Evolutionary conservation across 306 rosid species (phyloP).

Genomic region (Glycine tomentella): DNA sequence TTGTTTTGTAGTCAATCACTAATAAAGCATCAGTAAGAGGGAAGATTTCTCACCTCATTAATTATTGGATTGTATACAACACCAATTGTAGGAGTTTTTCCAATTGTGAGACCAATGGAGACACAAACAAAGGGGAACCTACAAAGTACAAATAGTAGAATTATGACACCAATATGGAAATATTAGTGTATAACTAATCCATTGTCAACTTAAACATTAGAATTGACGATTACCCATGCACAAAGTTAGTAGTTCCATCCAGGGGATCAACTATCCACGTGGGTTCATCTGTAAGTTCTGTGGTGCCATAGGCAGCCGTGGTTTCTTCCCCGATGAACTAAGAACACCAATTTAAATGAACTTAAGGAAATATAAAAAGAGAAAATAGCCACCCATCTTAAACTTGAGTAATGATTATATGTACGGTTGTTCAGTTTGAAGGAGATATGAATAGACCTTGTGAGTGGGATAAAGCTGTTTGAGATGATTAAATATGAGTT

Average conservation of each 20-base stretch:
- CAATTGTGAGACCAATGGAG: constrained; percentile 94
- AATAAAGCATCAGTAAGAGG: constrained; percentile 13
- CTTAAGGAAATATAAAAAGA: constrained; percentile 31
- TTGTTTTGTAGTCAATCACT: constrained; percentile 4
- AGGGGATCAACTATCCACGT: constrained; percentile 99
- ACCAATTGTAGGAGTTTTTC: constrained; percentile 81
- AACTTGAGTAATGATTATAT: constrained; percentile 22
- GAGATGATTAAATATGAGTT: constrained; percentile 83
- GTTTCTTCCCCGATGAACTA: constrained; percentile 99
- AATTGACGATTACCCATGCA: constrained; percentile 77
- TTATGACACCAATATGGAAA: constrained; percentile 31
- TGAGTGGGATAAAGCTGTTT: constrained; percentile 82
- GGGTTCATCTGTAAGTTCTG: constrained; percentile 93
- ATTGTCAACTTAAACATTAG: constrained; percentile 41
- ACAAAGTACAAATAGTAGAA: constrained; percentile 48
- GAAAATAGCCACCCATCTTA: not conserved
- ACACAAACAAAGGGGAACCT: constrained; percentile 97
- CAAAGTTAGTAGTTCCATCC: constrained; percentile 98
- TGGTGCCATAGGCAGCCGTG: constrained; percentile 82
- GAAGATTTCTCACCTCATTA: constrained; percentile 73
- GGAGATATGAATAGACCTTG: constrained; percentile 61
- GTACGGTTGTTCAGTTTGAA: not conserved
- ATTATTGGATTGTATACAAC: constrained; percentile 97
- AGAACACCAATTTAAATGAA: constrained; percentile 38
- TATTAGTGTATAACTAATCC: constrained; percentile 10